Percentiles rank a stretch among this genome's conserved stretches.
Evolutionary conservation across 345 rosid species (phyloP).

Genomic region (Mallotus nudiflorus): DNA sequence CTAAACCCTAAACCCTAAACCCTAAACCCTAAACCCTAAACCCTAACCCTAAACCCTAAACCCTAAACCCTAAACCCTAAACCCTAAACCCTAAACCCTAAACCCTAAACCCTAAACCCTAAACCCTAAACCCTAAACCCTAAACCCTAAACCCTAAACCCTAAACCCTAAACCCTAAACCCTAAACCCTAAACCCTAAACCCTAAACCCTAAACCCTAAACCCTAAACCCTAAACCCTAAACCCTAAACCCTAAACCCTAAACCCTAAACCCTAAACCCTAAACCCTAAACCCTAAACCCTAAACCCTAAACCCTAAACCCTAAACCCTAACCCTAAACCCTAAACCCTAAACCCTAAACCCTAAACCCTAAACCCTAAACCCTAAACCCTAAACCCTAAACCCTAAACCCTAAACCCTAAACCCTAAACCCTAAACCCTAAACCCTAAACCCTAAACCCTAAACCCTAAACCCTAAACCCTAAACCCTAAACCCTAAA

Average conservation of each 20-base stretch:
- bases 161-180: conserved; percentile 19
- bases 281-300: not conserved
- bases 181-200: conserved; percentile 15
- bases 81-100: conserved; percentile 25
- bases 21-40: conserved; percentile 16
- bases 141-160: conserved; percentile 23
- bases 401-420: conserved; percentile 21
- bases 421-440: conserved; percentile 20
- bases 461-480: conserved; percentile 16
- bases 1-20: conserved; percentile 20
- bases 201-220: conserved; percentile 18
- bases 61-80: conserved; percentile 22
- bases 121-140: conserved; percentile 24
- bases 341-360: conserved; percentile 18
- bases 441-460: conserved; percentile 23
- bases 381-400: conserved; percentile 21
- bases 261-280: not conserved
- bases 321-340: conserved; percentile 18
- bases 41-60: conserved; percentile 23
- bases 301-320: not conserved
- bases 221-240: conserved; percentile 9
- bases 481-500: conserved; percentile 16
- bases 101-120: conserved; percentile 27
- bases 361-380: conserved; percentile 16
- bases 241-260: not conserved